These are phyloP conservation scores for Gossypium australe DNA, from an alignment of 345 rosid species.

Conservation along the genomic window DNA sequence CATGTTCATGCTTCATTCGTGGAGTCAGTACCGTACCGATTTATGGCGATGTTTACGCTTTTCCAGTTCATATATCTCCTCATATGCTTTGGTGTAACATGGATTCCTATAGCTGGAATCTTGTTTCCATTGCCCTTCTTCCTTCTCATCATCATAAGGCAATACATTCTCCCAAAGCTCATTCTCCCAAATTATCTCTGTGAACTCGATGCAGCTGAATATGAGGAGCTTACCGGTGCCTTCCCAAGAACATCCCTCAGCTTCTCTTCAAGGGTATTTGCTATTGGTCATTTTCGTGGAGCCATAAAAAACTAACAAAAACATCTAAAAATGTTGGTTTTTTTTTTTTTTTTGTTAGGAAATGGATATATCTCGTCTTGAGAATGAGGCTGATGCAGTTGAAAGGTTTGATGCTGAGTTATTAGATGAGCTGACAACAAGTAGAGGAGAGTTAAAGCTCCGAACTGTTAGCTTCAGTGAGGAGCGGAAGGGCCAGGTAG, in stretches of 20 bases:
- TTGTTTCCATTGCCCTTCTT: conserved; percentile 85
- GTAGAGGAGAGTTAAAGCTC: conserved; percentile 70
- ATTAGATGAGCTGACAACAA: conserved; percentile 69
- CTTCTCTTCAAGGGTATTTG: conserved; percentile 31
- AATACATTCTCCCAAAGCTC: conserved; percentile 61
- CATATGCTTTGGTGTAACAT: conserved; percentile 67
- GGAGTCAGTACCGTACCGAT: conserved; percentile 65
- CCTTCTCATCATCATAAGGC: conserved; percentile 63
- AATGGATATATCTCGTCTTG: conserved; percentile 14
- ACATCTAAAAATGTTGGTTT: background rate
- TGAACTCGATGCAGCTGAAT: conserved; percentile 80
- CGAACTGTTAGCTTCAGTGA: conserved; percentile 51
- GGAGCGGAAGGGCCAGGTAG: conserved; percentile 30
- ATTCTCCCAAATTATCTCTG: conserved; percentile 37
- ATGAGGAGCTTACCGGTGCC: conserved; percentile 57
- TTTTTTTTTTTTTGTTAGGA: conserved; percentile 30
- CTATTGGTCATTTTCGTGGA: background rate
- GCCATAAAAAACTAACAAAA: background rate
- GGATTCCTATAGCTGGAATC: conserved; percentile 84
- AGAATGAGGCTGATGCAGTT: conserved; percentile 28
- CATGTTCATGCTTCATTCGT: conserved; percentile 67
- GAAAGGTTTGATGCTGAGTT: conserved; percentile 55
- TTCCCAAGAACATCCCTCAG: conserved; percentile 33
- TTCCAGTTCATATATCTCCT: conserved; percentile 59
- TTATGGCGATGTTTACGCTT: conserved; percentile 46